Base-by-base conservation (phyloP, 768 basidiomycete genomes). In the Kwoniella botswanensis region DNA sequence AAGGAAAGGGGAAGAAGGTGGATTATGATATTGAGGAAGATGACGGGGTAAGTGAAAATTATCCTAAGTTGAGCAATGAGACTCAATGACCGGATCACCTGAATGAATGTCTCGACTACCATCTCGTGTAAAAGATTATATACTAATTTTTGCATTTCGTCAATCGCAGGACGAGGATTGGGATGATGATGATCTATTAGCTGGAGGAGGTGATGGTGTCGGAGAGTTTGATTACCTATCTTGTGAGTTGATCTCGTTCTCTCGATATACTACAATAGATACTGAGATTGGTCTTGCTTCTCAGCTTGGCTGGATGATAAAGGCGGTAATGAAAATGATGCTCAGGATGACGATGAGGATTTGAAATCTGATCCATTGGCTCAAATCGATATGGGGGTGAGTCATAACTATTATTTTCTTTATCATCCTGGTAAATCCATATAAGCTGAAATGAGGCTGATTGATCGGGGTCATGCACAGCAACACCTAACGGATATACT, bases 221-320 rank as follows among this genome's bases (percentile, higher is more conserved):
- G 91, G 92, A n/a, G 91, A 93, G 76, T 89, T 92, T 73, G 89
- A 90, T 24, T 93, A 90, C 86, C 85, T 97, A 46, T 93, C 93
- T 5, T 83, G 85, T 85, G 67, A 56, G 84, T 71, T 21, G 59
- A 18, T 13, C 18, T 26, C 5, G 2, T 26, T 62, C 52, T 64
- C 10, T 43, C 24, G 3, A n/a, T 24, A 21, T 15, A 15, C 26
- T 15, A 6, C 59, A 26, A 44, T 55, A 35, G 35, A 6, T 44
- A 52, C 29, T 55, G 12, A 41, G 29, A 44, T 35, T 35, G 35
- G 35, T 61, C 3, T 42, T 18, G 4, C 13, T 2, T 21, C 46
- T 43, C 35, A 74, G 80, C 78, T 18, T 83, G 79, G 78, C 68
- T 78, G 77, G 88, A 90, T 26, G 88, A 91, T 76, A 92, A 92